phyloP scores from a whole-genome alignment of 108 stramenopile genomes.

The Cyclostephanos tholiformis region DNA sequence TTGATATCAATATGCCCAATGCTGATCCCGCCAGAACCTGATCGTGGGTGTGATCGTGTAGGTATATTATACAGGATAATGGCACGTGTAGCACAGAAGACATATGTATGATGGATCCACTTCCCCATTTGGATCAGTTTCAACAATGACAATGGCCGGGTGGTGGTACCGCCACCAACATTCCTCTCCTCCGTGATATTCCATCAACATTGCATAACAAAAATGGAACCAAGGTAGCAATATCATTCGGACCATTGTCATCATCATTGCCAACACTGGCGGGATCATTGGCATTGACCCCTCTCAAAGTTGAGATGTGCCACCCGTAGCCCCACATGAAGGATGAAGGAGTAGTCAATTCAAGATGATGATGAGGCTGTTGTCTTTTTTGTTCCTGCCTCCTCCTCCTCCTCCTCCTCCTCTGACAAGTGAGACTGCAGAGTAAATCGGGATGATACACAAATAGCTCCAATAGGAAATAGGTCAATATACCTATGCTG shows the following conservation, averaged over 20 bases:
- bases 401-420: constrained; percentile 3
- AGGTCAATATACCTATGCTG: too few relatives aligned
- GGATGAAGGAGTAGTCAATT: background rate
- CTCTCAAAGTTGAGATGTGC: too few relatives aligned
- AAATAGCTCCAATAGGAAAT: too few relatives aligned
- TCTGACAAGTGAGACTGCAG: constrained; percentile 31
- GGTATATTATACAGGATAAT: constrained; percentile 36
- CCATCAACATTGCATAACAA: too few relatives aligned
- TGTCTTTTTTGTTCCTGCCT: too few relatives aligned
- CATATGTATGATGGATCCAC: constrained; percentile 32
- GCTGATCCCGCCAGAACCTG: constrained; percentile 40
- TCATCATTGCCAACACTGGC: background rate
- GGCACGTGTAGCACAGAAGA: constrained; percentile 37
- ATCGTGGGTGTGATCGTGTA: constrained; percentile 40
- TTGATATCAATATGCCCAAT: constrained; percentile 19
- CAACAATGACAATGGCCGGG: background rate
- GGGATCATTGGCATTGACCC: background rate
- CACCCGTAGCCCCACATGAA: constrained; percentile 27
- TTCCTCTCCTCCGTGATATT: too few relatives aligned
- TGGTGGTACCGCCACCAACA: too few relatives aligned
- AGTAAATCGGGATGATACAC: too few relatives aligned
- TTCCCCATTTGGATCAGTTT: constrained; percentile 5
- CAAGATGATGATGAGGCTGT: too few relatives aligned
- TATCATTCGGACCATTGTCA: too few relatives aligned
- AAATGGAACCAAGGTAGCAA: too few relatives aligned